Base-by-base conservation (phyloP, 805 yeast species). In the Lipomyces yamadae region DNA sequence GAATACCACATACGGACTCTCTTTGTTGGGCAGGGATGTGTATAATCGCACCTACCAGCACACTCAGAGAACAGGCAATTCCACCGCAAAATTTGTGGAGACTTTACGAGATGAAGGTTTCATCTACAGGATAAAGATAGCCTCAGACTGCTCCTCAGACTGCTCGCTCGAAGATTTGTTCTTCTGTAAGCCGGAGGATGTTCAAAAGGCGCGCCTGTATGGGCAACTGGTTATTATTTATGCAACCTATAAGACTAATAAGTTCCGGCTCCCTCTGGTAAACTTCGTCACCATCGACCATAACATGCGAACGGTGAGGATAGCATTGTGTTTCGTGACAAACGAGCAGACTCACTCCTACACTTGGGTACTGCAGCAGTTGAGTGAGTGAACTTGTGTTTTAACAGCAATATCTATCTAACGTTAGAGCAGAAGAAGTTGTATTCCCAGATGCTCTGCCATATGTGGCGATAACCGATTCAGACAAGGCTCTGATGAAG, bases 401-500 rank as follows among this genome's bases (percentile, higher is more conserved):
- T 34, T 34, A 2, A 34, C 11, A 2, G 5, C 37, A 34, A 34
- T 34, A 4, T 4, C 5, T 7, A 34, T 7, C 10, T 34, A 34
- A 34, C 3, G 4, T n/a, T 34, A 34, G 3, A 39, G 13, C 15
- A 39, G 45, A 39, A 4, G 45, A 39, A 10, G n/a, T 39, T 1
- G 45, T 39, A 2, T 39, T 39, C 45, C n/a, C 45, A 13, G n/a
- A 11, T 2, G 3, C 1, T 1, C 10, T n/a, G 37, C 58, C 58
- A 29, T 15, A 13, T 11, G 58, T 55, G 2, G 2, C 5, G 3
- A 30, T 55, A 5, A 55, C 39, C 1, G 58, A 55, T 15, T 15
- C 32, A 1, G 58, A 55, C 37, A 30, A 55, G 13, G 58, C 58
- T 2, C 29, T 55, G 2, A 55, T 55, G 58, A 55, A 1, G 42